Evolutionary conservation across 1,284 basidiomycete species (phyloP), one percentile per base, ranked within the genome.

Genomic region (Phellinidium pouzarii): DNA sequence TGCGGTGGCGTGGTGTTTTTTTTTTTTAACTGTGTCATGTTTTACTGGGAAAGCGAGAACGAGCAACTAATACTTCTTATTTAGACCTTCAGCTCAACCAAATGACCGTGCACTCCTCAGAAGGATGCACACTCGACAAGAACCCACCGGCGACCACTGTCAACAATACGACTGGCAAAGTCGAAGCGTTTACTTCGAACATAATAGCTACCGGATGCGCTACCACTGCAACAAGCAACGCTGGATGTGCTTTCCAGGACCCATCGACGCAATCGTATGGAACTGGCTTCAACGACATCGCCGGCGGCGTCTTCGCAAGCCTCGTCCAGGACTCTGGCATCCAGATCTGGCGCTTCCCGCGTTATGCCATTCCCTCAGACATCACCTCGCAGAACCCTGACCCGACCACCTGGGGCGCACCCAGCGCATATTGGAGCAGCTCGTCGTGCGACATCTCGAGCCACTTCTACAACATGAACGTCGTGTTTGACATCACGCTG

Each of bases 251-350:
- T 0, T 82, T 84, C 62, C 57, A 66, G 23, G 84, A 85, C 54
- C 62, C 68, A 19, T 74, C 76, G 36, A 58, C 68, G 11, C 65
- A 65, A 9, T 79, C 80, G 5, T 94, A 82, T 59, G 91, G 91
- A 1, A 68, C 76, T 49, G 73, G 72, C 3, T 91, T 92, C 72
- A 91, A 92, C 68, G 61, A 58, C 12, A 64, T 62, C 11, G 71
- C 72, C 1, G 91, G 91, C 8, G 91, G 90, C 14, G 86, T 92
- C 19, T 91, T 74, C 60, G 89, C 80, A 0, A 83, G 87, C 66
- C 66, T 81, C 31, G 87, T 87, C 82, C 77, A 85, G 59, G 61
- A 62, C 26, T 63, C 67, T 4, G 90, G 87, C 4, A 82, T 95
- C 65, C 76, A 72, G 48, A 75, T 93, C 44, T 95, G 89, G 87